These are phyloP conservation scores for Zoysia japonica DNA, from an alignment of 176 grass and related monocot genomes.

Conservation along the genomic window DNA sequence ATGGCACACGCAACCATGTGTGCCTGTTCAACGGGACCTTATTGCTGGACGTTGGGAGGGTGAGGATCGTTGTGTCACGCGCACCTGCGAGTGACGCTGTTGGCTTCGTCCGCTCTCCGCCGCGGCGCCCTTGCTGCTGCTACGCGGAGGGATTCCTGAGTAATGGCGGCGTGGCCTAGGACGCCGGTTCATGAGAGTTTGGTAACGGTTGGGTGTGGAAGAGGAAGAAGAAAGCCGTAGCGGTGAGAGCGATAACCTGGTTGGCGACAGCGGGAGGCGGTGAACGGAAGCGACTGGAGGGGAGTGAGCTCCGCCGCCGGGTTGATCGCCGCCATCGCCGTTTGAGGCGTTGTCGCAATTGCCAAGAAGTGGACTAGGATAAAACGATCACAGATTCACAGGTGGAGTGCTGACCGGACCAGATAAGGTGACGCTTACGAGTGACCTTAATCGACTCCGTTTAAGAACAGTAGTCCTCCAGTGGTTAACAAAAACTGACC, in stretches of 20 bases:
- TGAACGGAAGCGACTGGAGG: neutral
- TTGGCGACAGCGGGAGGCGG: neutral
- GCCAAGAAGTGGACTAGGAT: conserved; percentile 23
- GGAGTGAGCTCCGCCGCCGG: conserved; percentile 13
- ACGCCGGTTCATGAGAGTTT: neutral
- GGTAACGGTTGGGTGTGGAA: neutral
- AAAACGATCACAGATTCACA: neutral
- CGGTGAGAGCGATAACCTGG: conserved; percentile 3
- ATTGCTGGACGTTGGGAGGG: too few species aligned
- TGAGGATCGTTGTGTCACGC: neutral
- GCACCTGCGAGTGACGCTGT: conserved; percentile 11
- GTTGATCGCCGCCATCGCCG: neutral
- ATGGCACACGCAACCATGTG: neutral
- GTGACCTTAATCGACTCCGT: too few species aligned
- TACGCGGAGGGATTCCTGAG: conserved; percentile 1
- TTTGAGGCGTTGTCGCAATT: neutral
- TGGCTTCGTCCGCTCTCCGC: neutral
- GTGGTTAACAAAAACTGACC: too few species aligned
- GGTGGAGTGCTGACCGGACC: too few species aligned
- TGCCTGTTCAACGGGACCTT: neutral
- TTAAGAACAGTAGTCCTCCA: too few species aligned
- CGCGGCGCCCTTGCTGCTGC: neutral
- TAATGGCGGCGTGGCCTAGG: conserved; percentile 12
- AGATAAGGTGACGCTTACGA: neutral
- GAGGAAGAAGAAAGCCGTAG: neutral